Percentiles rank a stretch among this genome's conserved stretches.
Evolutionary conservation across 208 protist genomes (phyloP).

Genomic region (Jaenimonas drosophilae): DNA sequence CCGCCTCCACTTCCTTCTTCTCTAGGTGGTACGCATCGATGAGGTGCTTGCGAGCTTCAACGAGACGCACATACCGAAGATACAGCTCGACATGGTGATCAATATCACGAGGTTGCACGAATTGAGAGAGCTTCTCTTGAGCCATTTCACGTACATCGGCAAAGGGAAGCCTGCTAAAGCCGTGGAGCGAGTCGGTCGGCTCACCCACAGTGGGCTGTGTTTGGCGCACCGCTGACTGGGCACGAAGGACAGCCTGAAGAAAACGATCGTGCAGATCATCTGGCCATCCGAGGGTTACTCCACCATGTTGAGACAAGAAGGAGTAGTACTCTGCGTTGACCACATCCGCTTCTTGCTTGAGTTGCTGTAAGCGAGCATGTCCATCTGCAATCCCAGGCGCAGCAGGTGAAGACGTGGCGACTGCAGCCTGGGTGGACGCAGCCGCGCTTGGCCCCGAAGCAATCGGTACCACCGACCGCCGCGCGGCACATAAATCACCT

Average conservation of each 20-base stretch:
- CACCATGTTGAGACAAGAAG: background rate
- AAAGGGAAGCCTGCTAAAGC: too few species aligned
- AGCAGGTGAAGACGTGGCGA: background rate
- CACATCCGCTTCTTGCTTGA: too few species aligned
- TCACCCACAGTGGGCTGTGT: too few species aligned
- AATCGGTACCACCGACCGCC: too few species aligned
- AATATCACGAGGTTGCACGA: background rate
- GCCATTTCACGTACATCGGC: background rate
- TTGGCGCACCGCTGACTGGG: too few species aligned
- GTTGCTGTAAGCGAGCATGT: too few species aligned
- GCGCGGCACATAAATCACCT: too few species aligned
- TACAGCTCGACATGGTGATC: constrained; percentile 1
- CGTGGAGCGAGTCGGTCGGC: too few species aligned
- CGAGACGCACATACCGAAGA: background rate
- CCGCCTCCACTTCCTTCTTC: background rate
- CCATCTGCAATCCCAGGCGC: background rate
- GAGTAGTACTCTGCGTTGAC: background rate
- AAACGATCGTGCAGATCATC: constrained; percentile 1
- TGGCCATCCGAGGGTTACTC: background rate
- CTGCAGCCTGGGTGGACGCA: too few species aligned
- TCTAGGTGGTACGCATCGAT: too few species aligned
- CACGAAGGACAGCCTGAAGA: background rate
- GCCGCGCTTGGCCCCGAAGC: too few species aligned
- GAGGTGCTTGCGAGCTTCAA: background rate
- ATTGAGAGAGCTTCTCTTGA: background rate